phyloP scores from a whole-genome alignment of 2,329 filamentous ascomycete genomes.

The Alternaria sp. region DNA sequence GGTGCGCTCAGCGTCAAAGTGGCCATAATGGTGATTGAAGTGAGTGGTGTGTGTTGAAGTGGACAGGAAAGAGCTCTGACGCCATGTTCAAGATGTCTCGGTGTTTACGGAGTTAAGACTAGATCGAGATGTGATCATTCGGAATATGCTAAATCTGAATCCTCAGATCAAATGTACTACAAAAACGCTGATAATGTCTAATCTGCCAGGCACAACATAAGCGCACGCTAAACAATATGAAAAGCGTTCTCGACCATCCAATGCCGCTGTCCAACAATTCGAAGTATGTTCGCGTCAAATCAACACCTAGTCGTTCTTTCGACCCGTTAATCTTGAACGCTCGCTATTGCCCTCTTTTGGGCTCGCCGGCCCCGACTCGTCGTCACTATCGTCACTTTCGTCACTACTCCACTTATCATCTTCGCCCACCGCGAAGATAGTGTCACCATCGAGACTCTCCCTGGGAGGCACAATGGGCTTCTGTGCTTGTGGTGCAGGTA shows the following conservation, averaged over 20 bases:
- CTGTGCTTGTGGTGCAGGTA: conserved; percentile 62
- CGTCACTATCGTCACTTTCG: conserved; percentile 18
- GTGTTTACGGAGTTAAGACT: conserved; percentile 30
- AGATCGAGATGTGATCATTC: background rate
- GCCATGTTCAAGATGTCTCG: conserved; percentile 21
- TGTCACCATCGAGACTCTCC: conserved; percentile 83
- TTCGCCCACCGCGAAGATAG: conserved; percentile 90
- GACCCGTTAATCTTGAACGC: conserved; percentile 44
- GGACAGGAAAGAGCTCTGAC: conserved; percentile 12
- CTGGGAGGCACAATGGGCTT: conserved; percentile 61
- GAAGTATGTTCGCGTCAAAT: conserved; percentile 5
- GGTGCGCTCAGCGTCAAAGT: conserved; percentile 10
- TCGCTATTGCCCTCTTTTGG: conserved; percentile 44
- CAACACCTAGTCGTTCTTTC: conserved; percentile 44
- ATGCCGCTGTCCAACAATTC: conserved; percentile 21
- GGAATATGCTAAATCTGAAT: conserved; percentile 1
- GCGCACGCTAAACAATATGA: conserved; percentile 10
- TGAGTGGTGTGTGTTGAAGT: background rate
- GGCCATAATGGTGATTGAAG: conserved; percentile 23
- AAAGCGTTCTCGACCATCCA: conserved; percentile 17
- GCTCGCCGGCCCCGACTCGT: conserved; percentile 65
- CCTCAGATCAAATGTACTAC: conserved; percentile 3
- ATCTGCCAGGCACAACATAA: conserved; percentile 6
- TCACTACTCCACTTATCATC: conserved; percentile 87
- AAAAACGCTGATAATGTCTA: conserved; percentile 19